Evolutionary conservation across 306 rosid genomes (phyloP), one percentile per base, ranked within the genome.

Genomic region (Pyrus betulifolia): DNA sequence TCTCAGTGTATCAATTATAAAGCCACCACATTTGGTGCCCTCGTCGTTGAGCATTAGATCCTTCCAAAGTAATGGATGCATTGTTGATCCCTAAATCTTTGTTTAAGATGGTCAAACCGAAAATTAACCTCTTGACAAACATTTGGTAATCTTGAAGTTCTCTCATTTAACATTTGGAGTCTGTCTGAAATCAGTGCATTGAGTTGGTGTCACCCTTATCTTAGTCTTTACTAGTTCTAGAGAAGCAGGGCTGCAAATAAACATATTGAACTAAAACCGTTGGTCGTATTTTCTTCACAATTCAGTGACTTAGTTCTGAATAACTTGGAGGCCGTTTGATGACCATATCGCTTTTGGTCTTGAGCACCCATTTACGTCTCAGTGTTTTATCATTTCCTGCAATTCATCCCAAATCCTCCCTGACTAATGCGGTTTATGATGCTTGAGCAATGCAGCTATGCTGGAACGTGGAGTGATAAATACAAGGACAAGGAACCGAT

Each of bases 381-480:
- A 8, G n/a, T 49, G 2, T 33, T 12, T 55, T 13, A 13, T 73
- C 44, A 18, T 40, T 73, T 61, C 68, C 18, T 2, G 60, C 46
- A 27, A 61, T 33, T 27, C 59, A 28, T 40, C 27, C n/a, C 45
- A 27, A 18, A 28, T 27, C 61, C 45, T 11, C n/a, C 15, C 5
- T 18, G 45, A 27, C 45, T 19, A 21, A 45, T 30, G 63, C 46
- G 78, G 23, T 64, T 60, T 28, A 69, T 67, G 68, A 38, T 44
- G 28, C 42, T 70, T 52, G 76, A 76, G 31, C 22, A 69, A 42
- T 84, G 80, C 85, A 92, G 98, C 78, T 95, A 92, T 71, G 97
- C 98, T 3, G 95, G 81, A 83, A 83, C 97, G 63, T 95, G 98
- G 98, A 89, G 84, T 27, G 97, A 92, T 78, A 95, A 95, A 71